phyloP scores from a whole-genome alignment of 345 rosid species.

The Geranium brycei region DNA sequence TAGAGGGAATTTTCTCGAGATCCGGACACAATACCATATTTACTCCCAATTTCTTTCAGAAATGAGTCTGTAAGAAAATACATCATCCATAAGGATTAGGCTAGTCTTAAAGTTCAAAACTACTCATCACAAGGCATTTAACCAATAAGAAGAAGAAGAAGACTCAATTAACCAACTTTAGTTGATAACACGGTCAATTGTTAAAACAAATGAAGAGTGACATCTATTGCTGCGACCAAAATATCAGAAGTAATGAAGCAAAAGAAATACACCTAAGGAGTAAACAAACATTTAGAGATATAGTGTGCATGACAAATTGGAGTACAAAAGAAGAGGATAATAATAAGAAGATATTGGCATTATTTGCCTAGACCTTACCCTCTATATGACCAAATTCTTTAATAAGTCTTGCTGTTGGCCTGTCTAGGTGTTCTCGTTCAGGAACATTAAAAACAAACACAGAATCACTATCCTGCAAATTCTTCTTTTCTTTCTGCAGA shows the following conservation, averaged over 20 bases:
- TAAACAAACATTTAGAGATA: neutral
- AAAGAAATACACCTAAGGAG: neutral
- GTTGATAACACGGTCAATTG: neutral
- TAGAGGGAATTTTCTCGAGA: conserved; percentile 88
- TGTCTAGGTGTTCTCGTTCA: conserved; percentile 62
- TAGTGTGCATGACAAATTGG: neutral
- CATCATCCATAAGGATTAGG: neutral
- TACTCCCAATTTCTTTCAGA: conserved; percentile 67
- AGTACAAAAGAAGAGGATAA: neutral
- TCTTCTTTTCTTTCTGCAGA: conserved; percentile 84
- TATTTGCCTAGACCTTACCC: conserved; percentile 27
- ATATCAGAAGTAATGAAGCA: neutral
- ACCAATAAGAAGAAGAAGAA: neutral
- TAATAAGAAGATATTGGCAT: neutral
- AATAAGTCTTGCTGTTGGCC: conserved; percentile 82
- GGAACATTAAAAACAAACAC: conserved; percentile 70
- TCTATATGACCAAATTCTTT: conserved; percentile 61
- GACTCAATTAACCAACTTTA: neutral
- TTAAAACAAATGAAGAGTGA: neutral
- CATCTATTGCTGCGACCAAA: neutral
- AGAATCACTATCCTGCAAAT: conserved; percentile 65
- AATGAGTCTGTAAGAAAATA: conserved; percentile 50
- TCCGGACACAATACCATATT: conserved; percentile 65
- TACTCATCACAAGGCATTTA: neutral
- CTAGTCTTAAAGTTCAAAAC: neutral